These are phyloP conservation scores for Cadophora malorum DNA, from an alignment of 2,329 filamentous ascomycete species.

Conservation along the genomic window DNA sequence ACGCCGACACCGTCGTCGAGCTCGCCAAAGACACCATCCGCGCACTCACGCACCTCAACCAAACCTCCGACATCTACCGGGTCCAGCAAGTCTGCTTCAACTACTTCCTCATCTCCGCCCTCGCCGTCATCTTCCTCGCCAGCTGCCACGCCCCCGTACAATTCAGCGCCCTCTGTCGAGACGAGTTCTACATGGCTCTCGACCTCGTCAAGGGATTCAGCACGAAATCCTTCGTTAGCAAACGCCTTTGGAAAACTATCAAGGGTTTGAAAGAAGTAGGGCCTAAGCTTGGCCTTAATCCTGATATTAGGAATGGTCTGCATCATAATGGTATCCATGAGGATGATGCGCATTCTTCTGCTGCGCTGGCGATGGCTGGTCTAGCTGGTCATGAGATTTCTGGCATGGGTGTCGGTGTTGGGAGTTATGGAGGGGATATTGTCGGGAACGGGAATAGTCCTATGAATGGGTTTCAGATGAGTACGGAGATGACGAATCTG, in stretches of 20 bases:
- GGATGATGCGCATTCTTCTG: constrained; percentile 58
- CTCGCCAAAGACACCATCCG: constrained; percentile 79
- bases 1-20: constrained; percentile 77
- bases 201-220: constrained; percentile 77
- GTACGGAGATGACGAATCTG: constrained; percentile 46
- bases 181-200: constrained; percentile 81
- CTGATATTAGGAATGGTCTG: constrained; percentile 20
- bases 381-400: constrained; percentile 51
- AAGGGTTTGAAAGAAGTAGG: constrained; percentile 73
- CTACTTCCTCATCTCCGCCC: constrained; percentile 77
- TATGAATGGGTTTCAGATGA: constrained; percentile 47
- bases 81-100: constrained; percentile 79
- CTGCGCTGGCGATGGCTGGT: constrained; percentile 62
- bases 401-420: constrained; percentile 30
- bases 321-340: constrained; percentile 18
- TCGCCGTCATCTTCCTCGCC: constrained; percentile 78
- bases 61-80: constrained; percentile 73
- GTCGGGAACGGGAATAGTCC: constrained; percentile 37
- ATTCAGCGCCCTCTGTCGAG: constrained; percentile 71
- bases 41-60: constrained; percentile 73
- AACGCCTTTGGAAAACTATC: constrained; percentile 74
- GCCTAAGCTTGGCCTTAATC: constrained; percentile 63
- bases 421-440: constrained; percentile 23
- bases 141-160: constrained; percentile 76
- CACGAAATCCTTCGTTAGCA: constrained; percentile 72